Evolutionary conservation across 2,329 filamentous ascomycete genomes (phyloP).

Genomic region (Pleoardoris graminearum): DNA sequence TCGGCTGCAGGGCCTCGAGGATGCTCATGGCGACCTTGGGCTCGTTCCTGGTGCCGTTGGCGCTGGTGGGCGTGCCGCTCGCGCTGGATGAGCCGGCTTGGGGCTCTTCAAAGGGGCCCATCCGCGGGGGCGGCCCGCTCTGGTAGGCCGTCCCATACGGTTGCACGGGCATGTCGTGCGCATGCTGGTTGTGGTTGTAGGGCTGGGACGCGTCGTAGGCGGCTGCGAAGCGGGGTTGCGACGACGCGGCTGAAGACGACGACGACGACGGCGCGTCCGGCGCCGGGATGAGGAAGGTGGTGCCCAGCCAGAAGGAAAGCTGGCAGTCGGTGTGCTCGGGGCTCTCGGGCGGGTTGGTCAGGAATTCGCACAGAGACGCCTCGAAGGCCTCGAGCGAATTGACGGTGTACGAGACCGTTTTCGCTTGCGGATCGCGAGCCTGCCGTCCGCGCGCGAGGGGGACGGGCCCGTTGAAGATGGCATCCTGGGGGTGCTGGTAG

Average conservation of each 20-base stretch:
- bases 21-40: constrained; percentile 39
- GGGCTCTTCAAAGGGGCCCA: too few relatives aligned
- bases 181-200: constrained; percentile 29
- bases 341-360: constrained; percentile 36
- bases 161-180: too few relatives aligned
- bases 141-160: constrained; percentile 25
- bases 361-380: constrained; percentile 40
- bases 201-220: constrained; percentile 29
- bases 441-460: constrained; percentile 43
- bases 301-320: constrained; percentile 44
- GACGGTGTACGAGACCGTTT: constrained; percentile 36
- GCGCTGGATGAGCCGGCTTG: neutral
- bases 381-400: constrained; percentile 43
- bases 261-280: neutral
- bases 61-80: neutral
- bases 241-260: neutral
- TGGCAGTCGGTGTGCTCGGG: constrained; percentile 46
- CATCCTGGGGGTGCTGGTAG: constrained; percentile 31
- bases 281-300: constrained; percentile 38
- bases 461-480: constrained; percentile 30
- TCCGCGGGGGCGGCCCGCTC: constrained; percentile 16
- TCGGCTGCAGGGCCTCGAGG: constrained; percentile 41
- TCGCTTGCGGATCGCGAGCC: constrained; percentile 42
- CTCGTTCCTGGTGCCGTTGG: constrained; percentile 19
- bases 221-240: constrained; percentile 11